Conservation (phyloP, 2,329 filamentous ascomycete species). For the Acephala macrosclerotiorum region DNA sequence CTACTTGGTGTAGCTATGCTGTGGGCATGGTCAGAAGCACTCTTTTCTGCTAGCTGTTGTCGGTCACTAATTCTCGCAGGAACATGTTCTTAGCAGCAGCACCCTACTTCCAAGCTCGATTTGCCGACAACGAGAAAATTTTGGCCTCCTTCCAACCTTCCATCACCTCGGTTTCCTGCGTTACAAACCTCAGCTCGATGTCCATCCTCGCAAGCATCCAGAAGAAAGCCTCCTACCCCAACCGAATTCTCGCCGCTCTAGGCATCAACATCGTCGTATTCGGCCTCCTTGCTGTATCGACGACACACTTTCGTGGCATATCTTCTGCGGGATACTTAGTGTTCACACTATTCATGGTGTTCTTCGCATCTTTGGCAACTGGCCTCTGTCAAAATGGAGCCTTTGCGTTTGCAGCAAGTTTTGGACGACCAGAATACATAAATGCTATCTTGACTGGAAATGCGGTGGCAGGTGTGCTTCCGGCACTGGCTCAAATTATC, state of each 20-base stretch:
- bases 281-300: slow-evolving; percentile 80
- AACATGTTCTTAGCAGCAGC: slow-evolving; percentile 98
- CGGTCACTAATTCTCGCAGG: slow-evolving; percentile 56
- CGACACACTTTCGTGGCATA: slow-evolving; percentile 68
- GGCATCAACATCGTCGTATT: slow-evolving; percentile 81
- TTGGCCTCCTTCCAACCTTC: slow-evolving; percentile 86
- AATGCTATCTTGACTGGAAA: slow-evolving; percentile 97
- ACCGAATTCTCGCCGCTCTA: slow-evolving; percentile 81
- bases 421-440: slow-evolving; percentile 86
- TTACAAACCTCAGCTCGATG: slow-evolving; percentile 81
- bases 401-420: slow-evolving; percentile 89
- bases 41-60: slow-evolving; percentile 21
- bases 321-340: slow-evolving; percentile 74
- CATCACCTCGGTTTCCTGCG: slow-evolving; percentile 84
- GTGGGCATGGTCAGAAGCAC: slow-evolving; percentile 84
- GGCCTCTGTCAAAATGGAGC: slow-evolving; percentile 92
- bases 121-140: slow-evolving; percentile 74
- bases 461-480: slow-evolving; percentile 88
- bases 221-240: slow-evolving; percentile 83
- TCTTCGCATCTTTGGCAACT: slow-evolving; percentile 78
- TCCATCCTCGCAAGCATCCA: slow-evolving; percentile 82
- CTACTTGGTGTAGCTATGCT: slow-evolving; percentile 92
- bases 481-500: slow-evolving; percentile 84
- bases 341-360: slow-evolving; percentile 85
- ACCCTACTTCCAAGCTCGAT: slow-evolving; percentile 89